Conservation (phyloP, 495 filamentous ascomycete species). For the Geopyxis carbonaria region DNA sequence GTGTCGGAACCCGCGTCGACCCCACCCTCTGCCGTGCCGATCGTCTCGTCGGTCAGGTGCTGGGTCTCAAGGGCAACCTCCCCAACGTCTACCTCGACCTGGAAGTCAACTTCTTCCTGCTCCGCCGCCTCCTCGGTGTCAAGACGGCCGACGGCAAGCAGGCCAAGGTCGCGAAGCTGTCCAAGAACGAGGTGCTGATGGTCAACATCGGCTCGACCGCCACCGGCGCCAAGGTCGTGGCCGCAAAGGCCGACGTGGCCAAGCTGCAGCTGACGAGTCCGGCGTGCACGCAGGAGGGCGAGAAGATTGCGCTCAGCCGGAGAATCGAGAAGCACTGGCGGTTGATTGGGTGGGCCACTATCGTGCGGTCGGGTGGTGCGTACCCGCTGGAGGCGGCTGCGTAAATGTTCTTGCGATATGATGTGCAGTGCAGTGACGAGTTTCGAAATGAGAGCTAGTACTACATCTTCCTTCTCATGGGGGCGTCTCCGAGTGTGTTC, state of each 20-base stretch:
- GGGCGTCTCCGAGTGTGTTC: not conserved
- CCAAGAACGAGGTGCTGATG: conserved; percentile 98
- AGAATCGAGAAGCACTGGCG: conserved; percentile 99
- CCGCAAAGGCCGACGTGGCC: conserved; percentile 91
- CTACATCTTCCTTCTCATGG: not conserved
- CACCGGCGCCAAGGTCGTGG: conserved; percentile 84
- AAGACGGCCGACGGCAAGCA: conserved; percentile 97
- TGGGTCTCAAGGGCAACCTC: conserved; percentile 77
- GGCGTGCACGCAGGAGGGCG: conserved; percentile 81
- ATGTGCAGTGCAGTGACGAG: too few relatives aligned
- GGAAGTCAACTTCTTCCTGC: conserved; percentile 97
- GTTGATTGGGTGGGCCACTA: conserved; percentile 93
- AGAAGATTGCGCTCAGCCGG: conserved; percentile 91
- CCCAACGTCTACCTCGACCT: conserved; percentile 94
- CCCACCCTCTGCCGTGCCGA: conserved; percentile 95
- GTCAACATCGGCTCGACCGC: conserved; percentile 97
- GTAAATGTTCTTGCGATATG: too few relatives aligned
- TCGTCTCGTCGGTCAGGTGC: conserved; percentile 94
- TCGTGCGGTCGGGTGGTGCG: conserved; percentile 32
- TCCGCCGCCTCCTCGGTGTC: conserved; percentile 84
- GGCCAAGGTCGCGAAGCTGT: conserved; percentile 90
- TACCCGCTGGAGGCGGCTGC: conserved; percentile 3
- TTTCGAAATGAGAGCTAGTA: too few relatives aligned
- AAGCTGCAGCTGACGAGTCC: conserved; percentile 77
- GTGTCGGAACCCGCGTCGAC: conserved; percentile 93